phyloP scores from a whole-genome alignment of 2,329 filamentous ascomycete genomes.

The Sordariomycetes sp. region DNA sequence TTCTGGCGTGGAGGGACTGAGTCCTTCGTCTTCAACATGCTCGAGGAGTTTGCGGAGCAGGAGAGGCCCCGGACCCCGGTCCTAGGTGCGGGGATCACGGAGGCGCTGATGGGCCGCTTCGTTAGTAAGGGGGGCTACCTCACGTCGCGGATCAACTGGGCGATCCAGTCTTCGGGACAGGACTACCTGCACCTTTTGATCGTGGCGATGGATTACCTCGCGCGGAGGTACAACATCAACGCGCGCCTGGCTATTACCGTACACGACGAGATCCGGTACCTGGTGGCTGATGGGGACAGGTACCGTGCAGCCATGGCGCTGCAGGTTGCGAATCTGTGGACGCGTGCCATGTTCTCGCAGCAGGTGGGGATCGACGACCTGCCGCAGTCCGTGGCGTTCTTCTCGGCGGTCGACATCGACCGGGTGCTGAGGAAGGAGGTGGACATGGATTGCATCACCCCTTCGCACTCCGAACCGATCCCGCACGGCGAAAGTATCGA shows the following conservation, averaged over 20 bases:
- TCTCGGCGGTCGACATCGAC: slow-evolving; percentile 91
- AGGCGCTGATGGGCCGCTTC: slow-evolving; percentile 80
- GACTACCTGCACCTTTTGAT: slow-evolving; percentile 95
- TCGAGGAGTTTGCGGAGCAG: slow-evolving; percentile 96
- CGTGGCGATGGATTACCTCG: slow-evolving; percentile 87
- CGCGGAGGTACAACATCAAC: slow-evolving; percentile 69
- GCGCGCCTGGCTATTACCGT: slow-evolving; percentile 87
- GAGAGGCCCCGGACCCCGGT: slow-evolving; percentile 83
- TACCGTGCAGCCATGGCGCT: slow-evolving; percentile 87
- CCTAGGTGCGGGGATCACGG: slow-evolving; percentile 86
- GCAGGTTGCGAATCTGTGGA: slow-evolving; percentile 93
- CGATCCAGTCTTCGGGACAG: slow-evolving; percentile 92
- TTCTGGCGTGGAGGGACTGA: slow-evolving; percentile 98
- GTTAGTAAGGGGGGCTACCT: slow-evolving; percentile 85
- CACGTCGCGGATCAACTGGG: slow-evolving; percentile 97
- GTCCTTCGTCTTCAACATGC: slow-evolving; percentile 94
- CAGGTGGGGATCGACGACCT: slow-evolving; percentile 94
- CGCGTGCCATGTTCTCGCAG: slow-evolving; percentile 90
- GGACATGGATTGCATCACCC: slow-evolving; percentile 93
- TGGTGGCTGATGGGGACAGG: slow-evolving; percentile 73
- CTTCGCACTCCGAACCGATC: slow-evolving; percentile 68
- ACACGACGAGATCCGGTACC: slow-evolving; percentile 92
- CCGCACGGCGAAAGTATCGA: slow-evolving; percentile 78
- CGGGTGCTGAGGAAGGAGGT: slow-evolving; percentile 95
- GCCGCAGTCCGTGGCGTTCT: slow-evolving; percentile 88